These are phyloP conservation scores for Candida silvicultrix DNA, from an alignment of 805 yeast genomes.

Conservation along the genomic window DNA sequence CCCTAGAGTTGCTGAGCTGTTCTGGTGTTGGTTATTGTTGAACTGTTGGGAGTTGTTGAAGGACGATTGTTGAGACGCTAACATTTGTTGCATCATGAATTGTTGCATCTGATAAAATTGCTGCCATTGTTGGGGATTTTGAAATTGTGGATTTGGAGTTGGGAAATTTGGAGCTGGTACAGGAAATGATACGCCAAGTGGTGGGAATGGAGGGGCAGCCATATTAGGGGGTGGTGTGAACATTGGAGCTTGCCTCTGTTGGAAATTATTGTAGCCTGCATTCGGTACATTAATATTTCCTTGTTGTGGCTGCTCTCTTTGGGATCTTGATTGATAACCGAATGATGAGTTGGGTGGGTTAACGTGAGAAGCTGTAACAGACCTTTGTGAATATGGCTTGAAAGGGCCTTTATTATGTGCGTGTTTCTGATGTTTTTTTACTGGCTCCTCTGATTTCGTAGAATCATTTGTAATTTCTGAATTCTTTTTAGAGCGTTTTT, in stretches of 20 bases:
- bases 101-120: conserved; percentile 23
- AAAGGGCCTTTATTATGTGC: not conserved
- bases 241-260: conserved; percentile 12
- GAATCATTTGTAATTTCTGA: conserved; percentile 6
- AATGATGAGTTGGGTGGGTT: not conserved
- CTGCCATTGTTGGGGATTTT: conserved; percentile 18
- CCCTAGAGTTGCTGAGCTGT: too few species aligned
- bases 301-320: conserved; percentile 15
- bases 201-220: not conserved
- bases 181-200: conserved; percentile 22
- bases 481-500: conserved; percentile 29
- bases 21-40: not conserved
- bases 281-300: not conserved
- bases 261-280: conserved; percentile 9
- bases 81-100: conserved; percentile 22
- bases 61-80: not conserved
- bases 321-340: conserved; percentile 18
- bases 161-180: conserved; percentile 14
- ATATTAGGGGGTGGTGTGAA: conserved; percentile 11
- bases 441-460: not conserved
- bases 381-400: not conserved
- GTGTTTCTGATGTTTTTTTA: conserved; percentile 1
- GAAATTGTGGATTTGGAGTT: not conserved
- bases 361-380: not conserved
- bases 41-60: not conserved